Conservation (phyloP, 768 basidiomycete genomes). For the Crepidotus variabilis region DNA sequence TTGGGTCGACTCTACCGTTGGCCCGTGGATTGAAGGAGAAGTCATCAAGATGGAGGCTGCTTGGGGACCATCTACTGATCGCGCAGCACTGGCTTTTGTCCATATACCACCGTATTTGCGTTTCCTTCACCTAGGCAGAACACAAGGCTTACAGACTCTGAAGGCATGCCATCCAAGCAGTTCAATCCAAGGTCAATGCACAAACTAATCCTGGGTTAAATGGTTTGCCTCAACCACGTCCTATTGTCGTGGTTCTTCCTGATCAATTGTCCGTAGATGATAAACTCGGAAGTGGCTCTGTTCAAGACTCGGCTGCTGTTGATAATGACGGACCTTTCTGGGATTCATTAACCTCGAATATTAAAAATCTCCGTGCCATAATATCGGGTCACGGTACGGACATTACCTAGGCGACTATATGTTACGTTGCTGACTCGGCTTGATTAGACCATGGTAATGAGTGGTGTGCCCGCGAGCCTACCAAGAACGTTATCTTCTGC, state of each 20-base stretch:
- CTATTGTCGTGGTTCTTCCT: constrained; percentile 1
- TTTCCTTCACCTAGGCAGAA: not conserved
- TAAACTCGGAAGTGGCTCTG: not conserved
- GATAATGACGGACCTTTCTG: constrained; percentile 56
- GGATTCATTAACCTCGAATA: constrained; percentile 49
- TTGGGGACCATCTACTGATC: constrained; percentile 49
- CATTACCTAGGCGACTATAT: not conserved
- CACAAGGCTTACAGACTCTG: not conserved
- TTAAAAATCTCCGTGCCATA: constrained; percentile 64
- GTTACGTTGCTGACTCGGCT: not conserved
- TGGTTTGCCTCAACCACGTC: constrained; percentile 13
- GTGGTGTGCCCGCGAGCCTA: constrained; percentile 67
- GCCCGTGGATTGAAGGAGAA: constrained; percentile 50
- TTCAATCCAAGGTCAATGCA: constrained; percentile 29
- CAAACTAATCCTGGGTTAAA: constrained; percentile 39
- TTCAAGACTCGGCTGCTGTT: constrained; percentile 17
- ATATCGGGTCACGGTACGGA: constrained; percentile 66
- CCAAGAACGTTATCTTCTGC: constrained; percentile 44
- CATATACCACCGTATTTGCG: constrained; percentile 63
- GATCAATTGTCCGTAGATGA: not conserved
- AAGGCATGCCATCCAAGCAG: constrained; percentile 32
- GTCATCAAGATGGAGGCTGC: constrained; percentile 42
- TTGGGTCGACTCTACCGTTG: constrained; percentile 61
- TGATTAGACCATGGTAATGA: constrained; percentile 69
- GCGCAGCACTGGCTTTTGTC: constrained; percentile 62